Evolutionary conservation across 768 basidiomycete species (phyloP).

Genomic region (Xanthoconium stramineum): DNA sequence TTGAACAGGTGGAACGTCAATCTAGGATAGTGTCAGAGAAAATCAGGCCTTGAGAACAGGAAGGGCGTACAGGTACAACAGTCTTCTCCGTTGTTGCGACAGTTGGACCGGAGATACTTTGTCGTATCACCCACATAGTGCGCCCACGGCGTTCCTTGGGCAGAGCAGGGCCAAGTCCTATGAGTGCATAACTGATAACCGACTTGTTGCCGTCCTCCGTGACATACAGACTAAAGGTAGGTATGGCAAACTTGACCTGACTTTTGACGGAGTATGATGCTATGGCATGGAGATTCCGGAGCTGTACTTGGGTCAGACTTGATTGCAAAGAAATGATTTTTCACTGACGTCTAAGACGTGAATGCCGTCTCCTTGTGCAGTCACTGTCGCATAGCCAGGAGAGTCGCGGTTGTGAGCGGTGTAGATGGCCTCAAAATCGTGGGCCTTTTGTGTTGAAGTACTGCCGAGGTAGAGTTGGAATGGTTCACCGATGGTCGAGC

Average conservation of each 20-base stretch:
- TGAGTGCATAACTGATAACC: constrained; percentile 55
- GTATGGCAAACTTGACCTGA: constrained; percentile 57
- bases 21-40: constrained; percentile 31
- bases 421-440: constrained; percentile 14
- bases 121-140: constrained; percentile 62
- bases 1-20: constrained; percentile 40
- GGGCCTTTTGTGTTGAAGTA: constrained; percentile 6
- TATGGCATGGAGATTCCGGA: constrained; percentile 60
- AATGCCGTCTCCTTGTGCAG: constrained; percentile 71
- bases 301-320: constrained; percentile 36
- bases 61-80: constrained; percentile 41
- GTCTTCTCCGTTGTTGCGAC: constrained; percentile 38
- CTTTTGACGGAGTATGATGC: constrained; percentile 69
- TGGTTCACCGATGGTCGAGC: constrained; percentile 31
- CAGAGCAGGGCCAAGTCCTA: constrained; percentile 48
- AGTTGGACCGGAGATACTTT: constrained; percentile 41
- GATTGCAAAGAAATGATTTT: neutral
- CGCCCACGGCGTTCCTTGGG: constrained; percentile 39
- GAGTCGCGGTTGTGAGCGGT: constrained; percentile 18
- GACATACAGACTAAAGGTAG: constrained; percentile 46
- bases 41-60: constrained; percentile 1
- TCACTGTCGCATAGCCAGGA: constrained; percentile 62
- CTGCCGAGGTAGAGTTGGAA: constrained; percentile 29
- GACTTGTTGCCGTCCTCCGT: constrained; percentile 31
- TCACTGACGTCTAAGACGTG: constrained; percentile 68